These are phyloP conservation scores for Stereocaulon alpinum DNA, from an alignment of 495 filamentous ascomycete species.

Conservation along the genomic window DNA sequence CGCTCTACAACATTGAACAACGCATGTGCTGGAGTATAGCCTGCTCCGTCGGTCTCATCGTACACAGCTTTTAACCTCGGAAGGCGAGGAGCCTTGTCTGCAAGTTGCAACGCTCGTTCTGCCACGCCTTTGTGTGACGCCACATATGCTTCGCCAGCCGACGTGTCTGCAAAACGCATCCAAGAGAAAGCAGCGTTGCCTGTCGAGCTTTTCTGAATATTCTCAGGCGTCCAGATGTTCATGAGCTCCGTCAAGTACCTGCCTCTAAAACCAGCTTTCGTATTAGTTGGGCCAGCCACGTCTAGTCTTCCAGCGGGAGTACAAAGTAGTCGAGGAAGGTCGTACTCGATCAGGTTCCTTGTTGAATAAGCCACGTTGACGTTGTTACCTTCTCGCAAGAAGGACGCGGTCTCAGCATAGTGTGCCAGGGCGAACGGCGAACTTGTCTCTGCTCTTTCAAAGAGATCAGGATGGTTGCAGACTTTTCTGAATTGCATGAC, in stretches of 20 bases:
- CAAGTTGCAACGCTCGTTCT: slow-evolving; percentile 53
- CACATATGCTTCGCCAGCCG: slow-evolving; percentile 56
- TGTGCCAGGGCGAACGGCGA: slow-evolving; percentile 73
- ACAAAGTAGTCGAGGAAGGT: slow-evolving; percentile 68
- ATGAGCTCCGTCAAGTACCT: slow-evolving; percentile 67
- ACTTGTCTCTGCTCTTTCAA: slow-evolving; percentile 83
- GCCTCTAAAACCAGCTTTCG: slow-evolving; percentile 60
- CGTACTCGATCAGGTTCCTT: slow-evolving; percentile 74
- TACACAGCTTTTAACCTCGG: slow-evolving; percentile 50
- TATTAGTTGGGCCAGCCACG: slow-evolving; percentile 64
- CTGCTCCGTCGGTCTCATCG: slow-evolving; percentile 47
- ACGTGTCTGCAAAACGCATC: slow-evolving; percentile 76
- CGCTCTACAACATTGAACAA: slow-evolving; percentile 71
- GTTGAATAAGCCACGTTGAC: slow-evolving; percentile 80
- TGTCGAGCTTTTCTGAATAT: slow-evolving; percentile 51
- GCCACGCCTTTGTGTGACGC: slow-evolving; percentile 51
- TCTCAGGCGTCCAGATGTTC: slow-evolving; percentile 80
- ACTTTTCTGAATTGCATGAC: slow-evolving; percentile 99
- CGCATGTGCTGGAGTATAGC: slow-evolving; percentile 53
- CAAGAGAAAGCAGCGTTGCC: slow-evolving; percentile 69
- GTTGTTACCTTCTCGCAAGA: slow-evolving; percentile 75
- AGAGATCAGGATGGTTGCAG: slow-evolving; percentile 96
- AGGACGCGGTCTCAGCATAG: slow-evolving; percentile 91
- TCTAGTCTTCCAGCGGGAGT: slow-evolving; percentile 64
- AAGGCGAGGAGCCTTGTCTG: slow-evolving; percentile 35